Conservation (phyloP, 352 stramenopile species). For the Stephanocyclus meneghinianus region DNA sequence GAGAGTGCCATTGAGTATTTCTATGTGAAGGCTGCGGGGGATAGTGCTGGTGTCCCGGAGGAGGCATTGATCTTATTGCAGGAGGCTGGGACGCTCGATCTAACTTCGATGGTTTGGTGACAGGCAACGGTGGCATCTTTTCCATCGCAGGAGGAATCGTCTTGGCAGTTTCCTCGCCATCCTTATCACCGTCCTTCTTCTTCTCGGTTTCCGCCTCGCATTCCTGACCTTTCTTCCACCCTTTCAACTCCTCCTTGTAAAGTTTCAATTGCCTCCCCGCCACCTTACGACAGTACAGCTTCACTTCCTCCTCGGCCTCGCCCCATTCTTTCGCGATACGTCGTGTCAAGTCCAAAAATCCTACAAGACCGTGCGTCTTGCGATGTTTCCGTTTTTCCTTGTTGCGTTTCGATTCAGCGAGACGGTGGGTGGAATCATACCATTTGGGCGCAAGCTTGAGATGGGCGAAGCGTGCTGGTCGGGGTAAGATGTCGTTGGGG, state of each 20-base stretch:
- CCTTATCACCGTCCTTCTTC: background rate
- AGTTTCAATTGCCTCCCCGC: constrained; percentile 41
- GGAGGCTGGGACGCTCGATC: background rate
- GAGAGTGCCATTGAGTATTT: background rate
- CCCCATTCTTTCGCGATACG: constrained; percentile 70
- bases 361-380: constrained; percentile 77
- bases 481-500: constrained; percentile 45
- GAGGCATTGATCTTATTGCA: constrained; percentile 6
- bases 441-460: constrained; percentile 34
- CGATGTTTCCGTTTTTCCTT: constrained; percentile 60
- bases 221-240: constrained; percentile 11
- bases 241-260: constrained; percentile 54
- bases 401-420: constrained; percentile 41
- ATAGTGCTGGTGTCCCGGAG: background rate
- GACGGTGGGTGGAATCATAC: constrained; percentile 51
- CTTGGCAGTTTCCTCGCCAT: background rate
- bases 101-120: background rate
- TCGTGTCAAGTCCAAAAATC: constrained; percentile 69
- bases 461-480: constrained; percentile 43
- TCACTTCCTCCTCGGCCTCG: constrained; percentile 37
- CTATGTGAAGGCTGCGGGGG: background rate
- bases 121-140: background rate
- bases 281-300: constrained; percentile 49
- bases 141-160: background rate
- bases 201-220: constrained; percentile 7